Conservation (phyloP, 2,329 filamentous ascomycete genomes). For the Malbranchea zuffiana region DNA sequence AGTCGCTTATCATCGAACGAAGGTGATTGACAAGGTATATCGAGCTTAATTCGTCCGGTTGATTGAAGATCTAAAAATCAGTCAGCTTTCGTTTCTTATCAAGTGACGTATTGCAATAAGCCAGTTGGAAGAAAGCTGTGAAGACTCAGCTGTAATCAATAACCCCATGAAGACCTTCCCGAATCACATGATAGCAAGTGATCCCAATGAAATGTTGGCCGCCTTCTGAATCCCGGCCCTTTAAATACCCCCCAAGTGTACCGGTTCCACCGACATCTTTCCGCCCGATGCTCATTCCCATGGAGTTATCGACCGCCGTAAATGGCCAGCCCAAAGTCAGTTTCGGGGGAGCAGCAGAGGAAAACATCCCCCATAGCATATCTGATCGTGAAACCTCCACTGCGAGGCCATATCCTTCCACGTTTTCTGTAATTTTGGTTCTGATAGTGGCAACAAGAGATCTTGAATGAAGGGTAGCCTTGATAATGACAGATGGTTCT, state of each 20-base stretch:
- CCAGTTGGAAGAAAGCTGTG: too few species aligned
- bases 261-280: background rate
- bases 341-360: background rate
- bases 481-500: background rate
- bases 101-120: too few species aligned
- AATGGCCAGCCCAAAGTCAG: slow-evolving; percentile 7
- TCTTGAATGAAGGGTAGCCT: slow-evolving; percentile 1
- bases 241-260: slow-evolving; percentile 1
- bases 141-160: background rate
- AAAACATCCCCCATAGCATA: slow-evolving; percentile 4
- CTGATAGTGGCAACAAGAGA: background rate
- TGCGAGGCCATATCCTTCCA: background rate
- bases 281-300: slow-evolving; percentile 4
- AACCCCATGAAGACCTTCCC: background rate
- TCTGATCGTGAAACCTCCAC: slow-evolving; percentile 1
- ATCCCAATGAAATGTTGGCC: background rate
- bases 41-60: background rate
- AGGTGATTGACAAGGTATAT: background rate
- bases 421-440: background rate
- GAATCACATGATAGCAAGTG: slow-evolving; percentile 7
- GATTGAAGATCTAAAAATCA: background rate
- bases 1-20: background rate
- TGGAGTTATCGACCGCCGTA: slow-evolving; percentile 1
- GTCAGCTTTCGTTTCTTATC: background rate
- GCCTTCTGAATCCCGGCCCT: background rate